Percentiles rank a stretch among this genome's conserved stretches.
Evolutionary conservation across 805 yeast species (phyloP).

Genomic region (Spathaspora boniae): DNA sequence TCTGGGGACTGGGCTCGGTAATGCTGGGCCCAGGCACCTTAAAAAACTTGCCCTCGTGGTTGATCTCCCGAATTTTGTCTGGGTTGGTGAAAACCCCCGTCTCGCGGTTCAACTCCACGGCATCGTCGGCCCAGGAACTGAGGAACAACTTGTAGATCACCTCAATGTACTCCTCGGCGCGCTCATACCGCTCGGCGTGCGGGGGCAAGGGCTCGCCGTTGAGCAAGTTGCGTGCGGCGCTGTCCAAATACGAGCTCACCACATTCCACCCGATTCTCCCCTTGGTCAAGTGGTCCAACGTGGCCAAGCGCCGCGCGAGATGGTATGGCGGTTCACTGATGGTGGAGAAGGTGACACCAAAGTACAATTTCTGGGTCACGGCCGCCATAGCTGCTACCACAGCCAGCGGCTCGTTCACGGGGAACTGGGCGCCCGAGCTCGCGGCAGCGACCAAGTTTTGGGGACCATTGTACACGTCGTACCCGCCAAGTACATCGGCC

Average conservation of each 20-base stretch:
- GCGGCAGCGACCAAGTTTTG: slow-evolving; percentile 34
- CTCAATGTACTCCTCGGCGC: slow-evolving; percentile 39
- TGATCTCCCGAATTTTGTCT: slow-evolving; percentile 35
- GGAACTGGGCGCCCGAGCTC: slow-evolving; percentile 28
- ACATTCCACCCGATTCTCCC: slow-evolving; percentile 49
- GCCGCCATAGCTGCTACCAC: slow-evolving; percentile 41
- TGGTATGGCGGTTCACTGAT: slow-evolving; percentile 42
- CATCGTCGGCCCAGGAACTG: slow-evolving; percentile 45
- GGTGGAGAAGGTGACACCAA: slow-evolving; percentile 42
- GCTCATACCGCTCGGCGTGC: slow-evolving; percentile 39
- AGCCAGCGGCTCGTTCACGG: slow-evolving; percentile 37
- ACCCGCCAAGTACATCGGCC: slow-evolving; percentile 40
- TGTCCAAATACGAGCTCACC: slow-evolving; percentile 42
- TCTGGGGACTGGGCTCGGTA: slow-evolving; percentile 41
- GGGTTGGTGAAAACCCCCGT: slow-evolving; percentile 37
- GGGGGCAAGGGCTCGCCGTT: slow-evolving; percentile 34
- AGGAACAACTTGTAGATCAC: slow-evolving; percentile 37
- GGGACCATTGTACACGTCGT: slow-evolving; percentile 42
- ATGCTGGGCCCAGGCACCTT: slow-evolving; percentile 43
- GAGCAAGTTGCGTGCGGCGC: slow-evolving; percentile 38
- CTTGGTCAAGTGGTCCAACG: slow-evolving; percentile 39
- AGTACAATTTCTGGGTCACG: slow-evolving; percentile 36
- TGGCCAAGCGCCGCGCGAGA: slow-evolving; percentile 41
- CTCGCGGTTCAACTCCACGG: slow-evolving; percentile 24
- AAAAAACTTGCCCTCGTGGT: slow-evolving; percentile 38